phyloP scores from a whole-genome alignment of 345 rosid genomes.

The Brassica carinata region DNA sequence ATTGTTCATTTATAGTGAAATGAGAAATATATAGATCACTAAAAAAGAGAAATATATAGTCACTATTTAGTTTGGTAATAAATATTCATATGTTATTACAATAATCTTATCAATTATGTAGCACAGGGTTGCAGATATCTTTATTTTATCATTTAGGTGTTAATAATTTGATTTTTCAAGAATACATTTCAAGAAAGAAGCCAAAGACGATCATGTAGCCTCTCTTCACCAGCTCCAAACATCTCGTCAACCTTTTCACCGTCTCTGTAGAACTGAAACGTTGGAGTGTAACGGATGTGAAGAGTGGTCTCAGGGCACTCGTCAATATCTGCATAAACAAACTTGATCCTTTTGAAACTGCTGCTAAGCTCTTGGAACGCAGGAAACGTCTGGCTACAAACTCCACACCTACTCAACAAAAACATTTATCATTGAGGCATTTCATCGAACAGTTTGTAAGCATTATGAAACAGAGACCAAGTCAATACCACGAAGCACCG shows the following conservation, averaged over 20 bases:
- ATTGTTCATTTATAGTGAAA: not conserved
- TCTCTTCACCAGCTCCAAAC: conserved; percentile 90
- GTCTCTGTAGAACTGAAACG: conserved; percentile 82
- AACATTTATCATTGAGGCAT: conserved; percentile 32
- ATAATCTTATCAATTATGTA: no score
- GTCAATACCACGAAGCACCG: conserved; percentile 40
- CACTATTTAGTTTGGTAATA: not conserved
- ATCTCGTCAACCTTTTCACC: conserved; percentile 93
- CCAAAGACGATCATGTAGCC: conserved; percentile 90
- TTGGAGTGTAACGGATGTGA: conserved; percentile 87
- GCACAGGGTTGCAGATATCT: not conserved
- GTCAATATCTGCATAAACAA: conserved; percentile 88
- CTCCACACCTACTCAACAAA: conserved; percentile 65
- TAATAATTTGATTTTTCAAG: not conserved
- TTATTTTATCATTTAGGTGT: not conserved
- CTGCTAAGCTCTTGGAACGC: conserved; percentile 73
- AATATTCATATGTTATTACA: not conserved
- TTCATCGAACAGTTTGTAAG: conserved; percentile 53
- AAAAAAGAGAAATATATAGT: no score
- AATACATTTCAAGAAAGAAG: conserved; percentile 70
- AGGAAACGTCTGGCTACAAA: conserved; percentile 81
- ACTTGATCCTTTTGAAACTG: conserved; percentile 58
- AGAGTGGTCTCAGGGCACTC: conserved; percentile 89
- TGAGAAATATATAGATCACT: no score
- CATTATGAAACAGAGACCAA: conserved; percentile 3